phyloP scores from a whole-genome alignment of 2,329 filamentous ascomycete species.

The Curvularia hawaiiensis region DNA sequence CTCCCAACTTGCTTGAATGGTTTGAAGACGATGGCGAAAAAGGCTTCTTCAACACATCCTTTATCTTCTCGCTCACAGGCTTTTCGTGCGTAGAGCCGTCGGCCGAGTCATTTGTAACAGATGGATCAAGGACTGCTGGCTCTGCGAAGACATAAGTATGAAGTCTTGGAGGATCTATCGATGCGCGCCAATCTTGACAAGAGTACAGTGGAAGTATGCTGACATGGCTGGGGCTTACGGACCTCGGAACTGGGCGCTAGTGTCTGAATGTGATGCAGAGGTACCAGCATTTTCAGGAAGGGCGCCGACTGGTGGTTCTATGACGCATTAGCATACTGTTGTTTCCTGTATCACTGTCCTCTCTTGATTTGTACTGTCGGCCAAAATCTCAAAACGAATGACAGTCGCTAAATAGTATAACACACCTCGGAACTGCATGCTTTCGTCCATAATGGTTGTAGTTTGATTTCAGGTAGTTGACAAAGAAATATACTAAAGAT shows the following conservation, averaged over 20 bases:
- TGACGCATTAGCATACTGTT: background rate
- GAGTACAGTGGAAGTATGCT: background rate
- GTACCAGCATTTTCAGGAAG: constrained; percentile 7
- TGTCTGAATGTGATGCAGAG: background rate
- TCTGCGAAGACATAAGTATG: constrained; percentile 1
- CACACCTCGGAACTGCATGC: constrained; percentile 18
- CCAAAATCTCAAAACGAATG: background rate
- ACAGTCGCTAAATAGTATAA: background rate
- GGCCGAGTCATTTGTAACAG: background rate
- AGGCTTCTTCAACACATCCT: constrained; percentile 17
- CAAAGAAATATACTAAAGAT: background rate
- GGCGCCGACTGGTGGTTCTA: constrained; percentile 10
- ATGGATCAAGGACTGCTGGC: constrained; percentile 2
- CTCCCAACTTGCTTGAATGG: constrained; percentile 1
- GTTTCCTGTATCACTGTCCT: background rate
- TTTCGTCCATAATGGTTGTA: constrained; percentile 8
- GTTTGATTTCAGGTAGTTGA: background rate
- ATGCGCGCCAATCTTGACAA: background rate
- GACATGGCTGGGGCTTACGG: background rate
- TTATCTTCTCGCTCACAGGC: constrained; percentile 12
- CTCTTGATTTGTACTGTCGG: background rate
- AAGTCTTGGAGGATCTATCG: background rate
- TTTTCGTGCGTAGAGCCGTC: background rate
- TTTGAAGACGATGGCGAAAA: background rate
- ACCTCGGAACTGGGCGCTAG: constrained; percentile 15